Evolutionary conservation across 805 yeast species (phyloP).

Genomic region (Yarrowia hollandica): DNA sequence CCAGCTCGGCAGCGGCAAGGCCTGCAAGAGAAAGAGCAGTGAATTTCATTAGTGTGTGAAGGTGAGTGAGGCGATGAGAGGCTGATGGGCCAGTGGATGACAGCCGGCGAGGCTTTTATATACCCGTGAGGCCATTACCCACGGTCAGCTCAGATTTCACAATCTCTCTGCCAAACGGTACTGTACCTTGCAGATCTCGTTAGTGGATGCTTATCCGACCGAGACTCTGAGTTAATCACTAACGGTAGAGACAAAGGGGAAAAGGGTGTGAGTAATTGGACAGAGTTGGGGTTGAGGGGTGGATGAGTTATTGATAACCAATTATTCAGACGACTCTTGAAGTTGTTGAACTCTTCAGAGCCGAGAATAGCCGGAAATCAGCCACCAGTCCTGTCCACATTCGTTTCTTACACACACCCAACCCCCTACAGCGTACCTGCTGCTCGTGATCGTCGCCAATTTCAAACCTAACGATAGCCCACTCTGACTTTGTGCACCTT

Average conservation of each 20-base stretch:
- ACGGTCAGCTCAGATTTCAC: neutral
- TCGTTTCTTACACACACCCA: no score
- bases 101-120: neutral
- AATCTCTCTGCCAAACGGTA: neutral
- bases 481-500: conserved; percentile 11
- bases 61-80: neutral
- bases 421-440: neutral
- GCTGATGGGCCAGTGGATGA: no score
- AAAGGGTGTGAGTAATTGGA: neutral
- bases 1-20: conserved; percentile 9
- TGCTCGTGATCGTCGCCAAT: conserved; percentile 19
- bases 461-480: conserved; percentile 10
- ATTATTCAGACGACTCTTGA: no score
- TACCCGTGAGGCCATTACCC: no score
- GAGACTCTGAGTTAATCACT: no score
- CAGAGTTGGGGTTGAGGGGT: no score
- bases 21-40: conserved; percentile 11
- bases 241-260: neutral
- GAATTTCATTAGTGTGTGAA: conserved; percentile 18
- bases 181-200: conserved; percentile 13
- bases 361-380: no score
- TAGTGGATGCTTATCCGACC: neutral
- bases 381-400: no score
- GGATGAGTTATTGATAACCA: no score
- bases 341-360: no score